These are phyloP conservation scores for Infundibulicybe gibba DNA, from an alignment of 768 basidiomycete genomes.

Conservation along the genomic window DNA sequence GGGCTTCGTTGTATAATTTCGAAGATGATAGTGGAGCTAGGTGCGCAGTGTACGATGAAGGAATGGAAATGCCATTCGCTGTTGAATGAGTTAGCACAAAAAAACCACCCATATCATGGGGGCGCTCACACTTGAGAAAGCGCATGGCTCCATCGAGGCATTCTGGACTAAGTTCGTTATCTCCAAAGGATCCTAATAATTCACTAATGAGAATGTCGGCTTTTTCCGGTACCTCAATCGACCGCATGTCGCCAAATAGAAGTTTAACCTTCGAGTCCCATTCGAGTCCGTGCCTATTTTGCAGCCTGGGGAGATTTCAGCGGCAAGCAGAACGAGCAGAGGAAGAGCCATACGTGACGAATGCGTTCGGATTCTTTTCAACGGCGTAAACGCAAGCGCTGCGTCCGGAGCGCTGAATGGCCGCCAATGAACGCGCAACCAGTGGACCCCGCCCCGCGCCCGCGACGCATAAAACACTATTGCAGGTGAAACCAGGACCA, in stretches of 20 bases:
- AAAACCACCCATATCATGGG: background rate
- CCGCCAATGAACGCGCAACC: conserved; percentile 78
- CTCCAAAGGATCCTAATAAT: conserved; percentile 94
- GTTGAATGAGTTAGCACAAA: conserved; percentile 3
- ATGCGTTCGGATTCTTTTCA: conserved; percentile 97
- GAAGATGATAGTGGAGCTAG: conserved; percentile 93
- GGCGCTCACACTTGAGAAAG: conserved; percentile 81
- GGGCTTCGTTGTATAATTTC: conserved; percentile 85
- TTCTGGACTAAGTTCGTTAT: conserved; percentile 97
- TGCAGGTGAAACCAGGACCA: conserved; percentile 3
- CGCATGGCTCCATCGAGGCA: conserved; percentile 95
- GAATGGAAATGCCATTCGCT: conserved; percentile 96
- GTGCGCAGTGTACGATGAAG: conserved; percentile 92
- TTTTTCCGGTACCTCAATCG: conserved; percentile 75
- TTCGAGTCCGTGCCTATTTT: conserved; percentile 74
- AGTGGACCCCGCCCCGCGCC: conserved; percentile 95
- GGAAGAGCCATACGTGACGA: conserved; percentile 72
- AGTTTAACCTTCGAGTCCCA: conserved; percentile 82
- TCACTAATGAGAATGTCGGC: conserved; percentile 96
- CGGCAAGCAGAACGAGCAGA: conserved; percentile 4
- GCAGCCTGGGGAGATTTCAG: conserved; percentile 50
- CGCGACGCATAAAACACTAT: conserved; percentile 83
- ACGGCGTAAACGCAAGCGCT: conserved; percentile 77
- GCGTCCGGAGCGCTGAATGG: conserved; percentile 63
- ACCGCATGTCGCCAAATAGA: conserved; percentile 94